Evolutionary conservation across 2,329 filamentous ascomycete species (phyloP), one percentile per base, ranked within the genome.

Genomic region (Beauveria sp.): DNA sequence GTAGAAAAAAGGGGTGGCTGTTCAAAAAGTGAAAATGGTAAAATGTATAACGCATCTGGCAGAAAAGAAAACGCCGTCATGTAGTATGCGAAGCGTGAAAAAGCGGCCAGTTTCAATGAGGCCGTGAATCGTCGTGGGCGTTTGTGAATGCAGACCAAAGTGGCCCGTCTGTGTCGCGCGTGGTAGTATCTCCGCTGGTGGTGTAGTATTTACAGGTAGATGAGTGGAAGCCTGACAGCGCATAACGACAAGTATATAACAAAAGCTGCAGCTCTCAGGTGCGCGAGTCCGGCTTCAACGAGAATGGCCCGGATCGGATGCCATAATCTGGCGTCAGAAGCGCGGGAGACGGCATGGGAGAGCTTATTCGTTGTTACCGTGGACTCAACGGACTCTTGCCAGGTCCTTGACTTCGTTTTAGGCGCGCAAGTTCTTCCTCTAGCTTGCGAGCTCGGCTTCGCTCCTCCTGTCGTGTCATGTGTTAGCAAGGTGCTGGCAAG

Each of bases 391-490:
- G 74, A 63, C 72, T 77, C 67, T 77, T 80, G 65, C 74, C 74
- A 1, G 76, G 73, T 2, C 75, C 78, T 34, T 74, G 73, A 10
- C 73, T 71, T 61, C 76, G 76, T 66, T 73, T 79, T 45, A 83
- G 65, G 31, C 75, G 72, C 34, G 74, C 69, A 34, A 83, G 67
- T 68, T 83, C 81, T 60, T 83, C 81, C 65, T 83, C 81, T 24
- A 82, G 69, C 66, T 76, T 79, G 56, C 80, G 74, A 61, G 75
- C 73, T 65, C 73, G 76, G 62, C 71, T 67, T 68, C 82, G 80
- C 65, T 83, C 81, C 74, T 80, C 79, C 80, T 83, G 24, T 20
- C 62, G 62, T 61, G n/a, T 2, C 3, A 18, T 5, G 60, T 43
- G 67, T 78, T 68, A 77, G 73, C 26, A 34, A 14, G 5, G 12